phyloP scores from a whole-genome alignment of 2,329 filamentous ascomycete species.

The Exophiala calicioides region DNA sequence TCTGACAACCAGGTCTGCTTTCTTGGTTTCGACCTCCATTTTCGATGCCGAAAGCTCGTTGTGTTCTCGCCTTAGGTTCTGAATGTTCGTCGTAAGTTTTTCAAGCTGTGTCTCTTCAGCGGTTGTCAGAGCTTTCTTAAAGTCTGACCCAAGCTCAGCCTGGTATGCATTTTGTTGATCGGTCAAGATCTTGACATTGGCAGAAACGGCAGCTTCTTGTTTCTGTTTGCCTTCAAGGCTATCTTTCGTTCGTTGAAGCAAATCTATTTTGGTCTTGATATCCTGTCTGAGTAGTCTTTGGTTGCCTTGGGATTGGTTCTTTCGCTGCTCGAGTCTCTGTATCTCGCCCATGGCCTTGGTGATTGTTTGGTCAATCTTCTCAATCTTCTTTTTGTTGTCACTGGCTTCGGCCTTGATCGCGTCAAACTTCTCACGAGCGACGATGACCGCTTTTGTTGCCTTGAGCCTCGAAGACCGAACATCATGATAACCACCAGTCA shows the following conservation, averaged over 20 bases:
- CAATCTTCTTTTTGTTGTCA: constrained; percentile 69
- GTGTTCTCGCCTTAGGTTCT: constrained; percentile 74
- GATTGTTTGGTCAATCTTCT: constrained; percentile 82
- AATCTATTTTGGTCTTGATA: constrained; percentile 70
- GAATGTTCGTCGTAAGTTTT: constrained; percentile 65
- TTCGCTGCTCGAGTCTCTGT: constrained; percentile 77
- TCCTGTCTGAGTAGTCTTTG: constrained; percentile 79
- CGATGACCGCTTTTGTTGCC: constrained; percentile 72
- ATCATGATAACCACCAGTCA: constrained; percentile 94
- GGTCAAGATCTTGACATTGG: constrained; percentile 72
- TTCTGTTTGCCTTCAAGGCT: constrained; percentile 71
- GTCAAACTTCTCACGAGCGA: constrained; percentile 75
- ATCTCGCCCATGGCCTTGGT: constrained; percentile 81
- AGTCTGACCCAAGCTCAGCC: constrained; percentile 78
- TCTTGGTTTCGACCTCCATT: constrained; percentile 75
- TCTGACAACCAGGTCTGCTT: constrained; percentile 81
- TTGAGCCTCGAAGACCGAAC: constrained; percentile 82
- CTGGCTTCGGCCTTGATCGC: constrained; percentile 62
- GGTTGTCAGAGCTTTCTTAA: constrained; percentile 82
- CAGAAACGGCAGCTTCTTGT: constrained; percentile 67
- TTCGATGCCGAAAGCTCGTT: constrained; percentile 72
- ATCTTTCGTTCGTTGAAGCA: constrained; percentile 71
- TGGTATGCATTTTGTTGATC: constrained; percentile 76
- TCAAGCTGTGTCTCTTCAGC: constrained; percentile 84
- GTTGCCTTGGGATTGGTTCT: constrained; percentile 75